Conservation (phyloP, 2,329 filamentous ascomycete species). For the Aaosphaeria arxii region DNA sequence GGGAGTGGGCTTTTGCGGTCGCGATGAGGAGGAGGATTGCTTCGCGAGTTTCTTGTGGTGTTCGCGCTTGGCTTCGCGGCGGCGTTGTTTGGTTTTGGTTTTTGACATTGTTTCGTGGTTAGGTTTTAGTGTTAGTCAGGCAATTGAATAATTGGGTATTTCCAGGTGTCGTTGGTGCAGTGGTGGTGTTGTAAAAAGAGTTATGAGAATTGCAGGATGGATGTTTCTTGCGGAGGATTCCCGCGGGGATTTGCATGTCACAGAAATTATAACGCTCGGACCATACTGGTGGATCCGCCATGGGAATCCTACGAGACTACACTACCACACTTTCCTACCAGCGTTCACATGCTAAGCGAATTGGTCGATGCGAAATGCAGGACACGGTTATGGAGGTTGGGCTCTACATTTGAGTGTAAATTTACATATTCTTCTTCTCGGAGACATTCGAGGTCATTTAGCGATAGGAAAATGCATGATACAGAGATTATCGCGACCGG, state of each 20-base stretch:
- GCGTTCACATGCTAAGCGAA: too few relatives aligned
- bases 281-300: not conserved
- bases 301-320: too few relatives aligned
- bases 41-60: conserved; percentile 15
- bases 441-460: not conserved
- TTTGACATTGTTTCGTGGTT: conserved; percentile 25
- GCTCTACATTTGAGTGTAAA: too few relatives aligned
- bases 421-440: too few relatives aligned
- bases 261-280: not conserved
- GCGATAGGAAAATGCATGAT: conserved; percentile 4
- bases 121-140: not conserved
- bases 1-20: too few relatives aligned
- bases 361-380: too few relatives aligned
- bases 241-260: too few relatives aligned
- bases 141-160: not conserved
- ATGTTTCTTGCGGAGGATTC: not conserved
- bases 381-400: too few relatives aligned
- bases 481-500: conserved; percentile 15
- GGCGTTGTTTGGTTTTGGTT: conserved; percentile 30
- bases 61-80: conserved; percentile 34
- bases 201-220: conserved; percentile 14
- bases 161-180: too few relatives aligned
- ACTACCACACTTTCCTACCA: too few relatives aligned
- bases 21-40: not conserved
- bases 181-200: too few relatives aligned